Conservation (phyloP, 2,329 filamentous ascomycete genomes). For the Verticillium zaregamsianum region DNA sequence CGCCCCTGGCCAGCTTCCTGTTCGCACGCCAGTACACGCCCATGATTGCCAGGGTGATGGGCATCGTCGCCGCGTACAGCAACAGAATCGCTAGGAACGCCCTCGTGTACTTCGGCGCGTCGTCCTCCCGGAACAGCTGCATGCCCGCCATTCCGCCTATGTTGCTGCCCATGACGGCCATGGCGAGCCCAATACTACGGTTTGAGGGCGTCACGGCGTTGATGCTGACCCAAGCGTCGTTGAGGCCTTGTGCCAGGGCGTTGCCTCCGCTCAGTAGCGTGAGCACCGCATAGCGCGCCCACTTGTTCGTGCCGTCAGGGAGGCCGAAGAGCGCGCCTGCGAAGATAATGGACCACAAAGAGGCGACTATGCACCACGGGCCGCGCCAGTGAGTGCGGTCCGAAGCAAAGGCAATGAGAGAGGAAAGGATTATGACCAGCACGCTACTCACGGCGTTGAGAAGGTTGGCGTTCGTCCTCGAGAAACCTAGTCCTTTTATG, state of each 20-base stretch:
- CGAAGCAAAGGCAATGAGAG: constrained; percentile 7
- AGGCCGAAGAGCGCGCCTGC: constrained; percentile 10
- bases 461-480: constrained; percentile 13
- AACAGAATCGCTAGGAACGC: constrained; percentile 10
- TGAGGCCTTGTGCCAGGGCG: constrained; percentile 7
- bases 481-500: constrained; percentile 13
- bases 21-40: constrained; percentile 18
- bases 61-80: constrained; percentile 12
- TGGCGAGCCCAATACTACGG: constrained; percentile 10
- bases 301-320: constrained; percentile 1
- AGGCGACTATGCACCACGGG: constrained; percentile 10
- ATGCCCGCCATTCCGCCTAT: constrained; percentile 6
- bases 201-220: constrained; percentile 6
- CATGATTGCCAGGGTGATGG: constrained; percentile 13
- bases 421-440: constrained; percentile 8
- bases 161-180: constrained; percentile 14
- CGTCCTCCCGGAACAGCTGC: constrained; percentile 9
- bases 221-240: constrained; percentile 13
- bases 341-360: constrained; percentile 8
- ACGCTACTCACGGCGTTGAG: constrained; percentile 14
- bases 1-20: constrained; percentile 6
- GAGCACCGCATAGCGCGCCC: constrained; percentile 10
- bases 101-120: constrained; percentile 8
- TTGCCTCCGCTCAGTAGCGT: constrained; percentile 11
- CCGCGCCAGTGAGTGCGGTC: constrained; percentile 9